Evolutionary conservation across 352 stramenopile species (phyloP), one percentile per base, ranked within the genome.

Genomic region (Globisporangium lucens): DNA sequence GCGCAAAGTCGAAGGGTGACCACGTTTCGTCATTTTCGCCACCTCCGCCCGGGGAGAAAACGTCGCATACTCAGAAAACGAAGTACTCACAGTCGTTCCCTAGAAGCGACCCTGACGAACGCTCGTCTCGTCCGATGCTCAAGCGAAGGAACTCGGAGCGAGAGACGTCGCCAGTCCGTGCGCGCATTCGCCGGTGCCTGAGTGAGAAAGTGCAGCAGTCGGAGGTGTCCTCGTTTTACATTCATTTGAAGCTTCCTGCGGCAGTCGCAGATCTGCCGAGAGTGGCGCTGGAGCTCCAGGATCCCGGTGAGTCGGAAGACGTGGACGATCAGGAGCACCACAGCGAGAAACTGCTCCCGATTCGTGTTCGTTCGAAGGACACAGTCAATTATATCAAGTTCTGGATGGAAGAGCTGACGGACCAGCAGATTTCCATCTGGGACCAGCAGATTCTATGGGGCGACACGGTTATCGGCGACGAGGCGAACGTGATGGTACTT

Each of bases 351-450:
- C 55, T 90, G 10, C 65, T 93, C 57, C 81, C 83, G 62, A 83
- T 93, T 30, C 78, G 78, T 29, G 83, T 93, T 1, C 78, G 80
- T 30, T 76, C 85, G 13, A 74, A 82, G 20, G 74, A 92, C 57
- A 91, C 83, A 2, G 74, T 93, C 41, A 93, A 91, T 73, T 91
- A 89, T 61, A 90, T 93, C 55, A 93, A 93, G 59, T 79, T 89
- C 60, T 91, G 80, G 78, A 89, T 93, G 77, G 85, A 93, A 71
- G 85, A 90, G 55, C 66, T 93, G 4, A 89, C 83, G 15, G 85
- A 91, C 38, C 83, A 93, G 63, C 85, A 91, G 38, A 70, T 93
- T 30, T 92, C 85, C 7, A 83, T 91, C 51, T 93, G 83, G 83
- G 85, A 93, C 46, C 85, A 93, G 62, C 85, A 93, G 52, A 76